A percentile compares a stretch with the other conserved stretches of the same genome.
Evolutionary conservation across 2,329 filamentous ascomycete species (phyloP).

Genomic region (Aspergillus thermomutatus): DNA sequence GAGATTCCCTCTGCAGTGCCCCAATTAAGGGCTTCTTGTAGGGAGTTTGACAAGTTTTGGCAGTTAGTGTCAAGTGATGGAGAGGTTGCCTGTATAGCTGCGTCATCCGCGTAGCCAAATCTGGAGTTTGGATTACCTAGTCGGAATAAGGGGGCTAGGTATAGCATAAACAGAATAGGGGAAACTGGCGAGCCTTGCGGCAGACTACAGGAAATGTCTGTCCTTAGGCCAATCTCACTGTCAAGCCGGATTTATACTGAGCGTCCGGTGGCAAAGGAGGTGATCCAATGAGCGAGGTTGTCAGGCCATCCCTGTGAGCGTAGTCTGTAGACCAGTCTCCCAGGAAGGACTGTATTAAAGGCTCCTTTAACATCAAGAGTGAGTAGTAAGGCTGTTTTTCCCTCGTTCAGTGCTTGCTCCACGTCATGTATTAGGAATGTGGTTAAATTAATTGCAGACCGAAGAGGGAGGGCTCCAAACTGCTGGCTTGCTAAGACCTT

Average conservation of each 20-base stretch:
- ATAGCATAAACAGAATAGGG: constrained; percentile 3
- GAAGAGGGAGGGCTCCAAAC: too few relatives aligned
- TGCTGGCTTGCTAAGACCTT: too few relatives aligned
- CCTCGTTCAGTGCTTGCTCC: too few relatives aligned
- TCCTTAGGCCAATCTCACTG: not conserved
- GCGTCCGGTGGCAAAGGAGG: not conserved
- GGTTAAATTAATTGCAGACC: too few relatives aligned
- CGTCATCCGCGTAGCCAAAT: constrained; percentile 1
- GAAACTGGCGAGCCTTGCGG: constrained; percentile 1
- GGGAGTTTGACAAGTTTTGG: too few relatives aligned
- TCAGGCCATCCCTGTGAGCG: not conserved
- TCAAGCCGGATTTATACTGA: not conserved
- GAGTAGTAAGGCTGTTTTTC: too few relatives aligned
- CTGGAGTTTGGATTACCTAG: not conserved
- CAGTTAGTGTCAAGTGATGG: not conserved
- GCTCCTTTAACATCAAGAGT: too few relatives aligned
- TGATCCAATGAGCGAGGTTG: not conserved
- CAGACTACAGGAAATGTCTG: not conserved
- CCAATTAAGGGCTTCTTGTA: not conserved
- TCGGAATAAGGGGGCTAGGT: not conserved
- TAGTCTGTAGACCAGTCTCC: too few relatives aligned
- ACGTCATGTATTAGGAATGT: too few relatives aligned
- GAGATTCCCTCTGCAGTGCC: not conserved
- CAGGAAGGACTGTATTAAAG: too few relatives aligned
- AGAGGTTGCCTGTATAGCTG: too few relatives aligned